phyloP scores from a whole-genome alignment of 1,284 basidiomycete species.

The Pholiota adiposa region DNA sequence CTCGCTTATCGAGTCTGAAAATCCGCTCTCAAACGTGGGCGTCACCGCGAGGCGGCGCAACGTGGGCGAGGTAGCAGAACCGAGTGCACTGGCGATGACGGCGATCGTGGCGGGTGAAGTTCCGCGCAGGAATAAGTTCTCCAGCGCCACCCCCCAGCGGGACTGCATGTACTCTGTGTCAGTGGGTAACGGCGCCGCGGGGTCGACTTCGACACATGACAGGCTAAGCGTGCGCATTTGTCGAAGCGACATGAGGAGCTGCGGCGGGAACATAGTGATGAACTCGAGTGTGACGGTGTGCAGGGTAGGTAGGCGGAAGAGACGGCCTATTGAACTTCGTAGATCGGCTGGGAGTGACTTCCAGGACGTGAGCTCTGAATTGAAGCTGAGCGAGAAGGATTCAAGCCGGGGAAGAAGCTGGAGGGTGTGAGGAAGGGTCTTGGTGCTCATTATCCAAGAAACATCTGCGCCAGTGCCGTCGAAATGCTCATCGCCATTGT shows the following conservation, averaged over 20 bases:
- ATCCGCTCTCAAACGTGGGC: slow-evolving; percentile 24
- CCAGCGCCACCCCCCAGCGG: slow-evolving; percentile 5
- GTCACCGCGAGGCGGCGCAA: slow-evolving; percentile 22
- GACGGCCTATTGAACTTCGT: slow-evolving; percentile 6
- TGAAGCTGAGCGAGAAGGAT: slow-evolving; percentile 24
- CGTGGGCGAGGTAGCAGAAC: background rate
- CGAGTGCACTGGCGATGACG: slow-evolving; percentile 13
- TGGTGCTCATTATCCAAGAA: slow-evolving; percentile 20
- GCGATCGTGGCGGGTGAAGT: slow-evolving; percentile 19
- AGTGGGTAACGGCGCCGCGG: background rate
- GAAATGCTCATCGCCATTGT: slow-evolving; percentile 23
- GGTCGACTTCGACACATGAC: slow-evolving; percentile 24
- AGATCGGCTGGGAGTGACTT: slow-evolving; percentile 13
- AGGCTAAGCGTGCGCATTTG: slow-evolving; percentile 15
- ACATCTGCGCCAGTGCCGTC: slow-evolving; percentile 2
- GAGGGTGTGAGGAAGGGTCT: slow-evolving; percentile 8
- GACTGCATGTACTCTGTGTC: background rate
- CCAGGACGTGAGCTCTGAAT: slow-evolving; percentile 21
- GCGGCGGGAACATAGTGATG: slow-evolving; percentile 16
- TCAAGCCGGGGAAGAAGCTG: slow-evolving; percentile 17
- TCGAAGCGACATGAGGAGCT: slow-evolving; percentile 15
- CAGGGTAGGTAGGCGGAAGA: slow-evolving; percentile 17
- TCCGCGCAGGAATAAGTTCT: slow-evolving; percentile 20
- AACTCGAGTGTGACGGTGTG: slow-evolving; percentile 23
- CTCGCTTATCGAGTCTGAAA: slow-evolving; percentile 18